Conservation (phyloP, 176 grass and related monocot genomes). For the Avena insularis region DNA sequence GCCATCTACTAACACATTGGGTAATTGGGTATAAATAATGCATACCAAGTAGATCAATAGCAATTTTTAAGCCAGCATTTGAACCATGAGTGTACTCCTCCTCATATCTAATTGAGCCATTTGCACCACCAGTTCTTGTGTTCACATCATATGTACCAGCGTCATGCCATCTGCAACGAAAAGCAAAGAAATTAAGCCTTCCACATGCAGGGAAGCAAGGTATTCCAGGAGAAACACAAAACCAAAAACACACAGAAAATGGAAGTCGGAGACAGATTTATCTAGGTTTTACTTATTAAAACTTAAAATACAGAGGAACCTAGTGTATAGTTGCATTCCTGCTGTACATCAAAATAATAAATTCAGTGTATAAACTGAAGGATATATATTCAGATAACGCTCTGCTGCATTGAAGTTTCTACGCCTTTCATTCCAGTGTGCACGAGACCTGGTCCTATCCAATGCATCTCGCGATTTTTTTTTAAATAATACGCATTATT, state of each 20-base stretch:
- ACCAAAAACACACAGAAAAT: not conserved
- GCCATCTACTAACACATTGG: not conserved
- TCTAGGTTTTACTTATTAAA: not conserved
- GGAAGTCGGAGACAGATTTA: not conserved
- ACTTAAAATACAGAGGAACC: not conserved
- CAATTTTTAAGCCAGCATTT: slow-evolving; percentile 97
- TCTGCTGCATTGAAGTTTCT: not conserved
- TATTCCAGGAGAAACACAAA: not conserved
- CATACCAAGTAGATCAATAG: slow-evolving; percentile 94
- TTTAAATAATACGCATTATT: too few relatives aligned
- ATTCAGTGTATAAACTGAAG: not conserved
- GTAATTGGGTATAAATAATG: slow-evolving; percentile 29
- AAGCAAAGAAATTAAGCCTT: slow-evolving; percentile 10
- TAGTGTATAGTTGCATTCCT: not conserved
- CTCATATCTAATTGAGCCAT: slow-evolving; percentile 90
- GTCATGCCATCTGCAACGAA: slow-evolving; percentile 91
- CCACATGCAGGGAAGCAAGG: not conserved
- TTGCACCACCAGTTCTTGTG: slow-evolving; percentile 87
- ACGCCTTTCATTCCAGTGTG: not conserved
- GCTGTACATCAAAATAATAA: not conserved
- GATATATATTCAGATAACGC: not conserved
- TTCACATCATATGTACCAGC: slow-evolving; percentile 91
- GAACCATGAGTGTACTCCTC: slow-evolving; percentile 92
- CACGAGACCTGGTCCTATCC: not conserved
- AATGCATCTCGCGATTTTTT: not conserved